Evolutionary conservation across 108 stramenopile genomes (phyloP).

Genomic region (Skeletonema potamos): DNA sequence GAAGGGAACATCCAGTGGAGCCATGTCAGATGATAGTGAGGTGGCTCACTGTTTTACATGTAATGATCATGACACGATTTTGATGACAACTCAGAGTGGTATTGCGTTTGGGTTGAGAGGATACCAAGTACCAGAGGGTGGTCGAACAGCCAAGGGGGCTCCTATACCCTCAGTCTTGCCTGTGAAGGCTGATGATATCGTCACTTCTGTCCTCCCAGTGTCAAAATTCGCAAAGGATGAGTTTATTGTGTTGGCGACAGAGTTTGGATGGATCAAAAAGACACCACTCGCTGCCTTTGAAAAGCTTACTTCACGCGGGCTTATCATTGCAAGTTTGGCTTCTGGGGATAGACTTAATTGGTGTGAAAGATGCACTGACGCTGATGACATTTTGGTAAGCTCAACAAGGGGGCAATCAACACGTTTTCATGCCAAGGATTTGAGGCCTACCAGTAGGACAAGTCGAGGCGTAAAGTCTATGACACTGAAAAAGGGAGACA

Average conservation of each 20-base stretch:
- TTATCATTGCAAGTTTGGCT: constrained; percentile 84
- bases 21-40: constrained; percentile 65
- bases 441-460: constrained; percentile 80
- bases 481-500: constrained; percentile 84
- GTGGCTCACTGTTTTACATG: constrained; percentile 94
- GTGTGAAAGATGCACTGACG: constrained; percentile 80
- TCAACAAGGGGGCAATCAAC: constrained; percentile 78
- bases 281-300: constrained; percentile 92
- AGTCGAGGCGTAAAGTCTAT: constrained; percentile 88
- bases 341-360: constrained; percentile 89
- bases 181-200: constrained; percentile 57
- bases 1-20: constrained; percentile 71
- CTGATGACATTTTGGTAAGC: constrained; percentile 84
- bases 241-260: constrained; percentile 91
- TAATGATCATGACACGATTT: constrained; percentile 93
- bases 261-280: constrained; percentile 91
- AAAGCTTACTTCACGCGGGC: constrained; percentile 80
- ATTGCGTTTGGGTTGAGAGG: constrained; percentile 92
- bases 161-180: constrained; percentile 87
- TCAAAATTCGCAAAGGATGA: constrained; percentile 74
- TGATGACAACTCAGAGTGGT: constrained; percentile 90
- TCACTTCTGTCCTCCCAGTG: constrained; percentile 79
- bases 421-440: constrained; percentile 66
- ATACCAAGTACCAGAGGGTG: constrained; percentile 83
- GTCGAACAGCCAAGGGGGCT: constrained; percentile 78